A percentile compares a stretch with the other conserved stretches of the same genome.
Evolutionary conservation across 2,329 filamentous ascomycete species (phyloP).

Genomic region (Colletotrichum sp.): DNA sequence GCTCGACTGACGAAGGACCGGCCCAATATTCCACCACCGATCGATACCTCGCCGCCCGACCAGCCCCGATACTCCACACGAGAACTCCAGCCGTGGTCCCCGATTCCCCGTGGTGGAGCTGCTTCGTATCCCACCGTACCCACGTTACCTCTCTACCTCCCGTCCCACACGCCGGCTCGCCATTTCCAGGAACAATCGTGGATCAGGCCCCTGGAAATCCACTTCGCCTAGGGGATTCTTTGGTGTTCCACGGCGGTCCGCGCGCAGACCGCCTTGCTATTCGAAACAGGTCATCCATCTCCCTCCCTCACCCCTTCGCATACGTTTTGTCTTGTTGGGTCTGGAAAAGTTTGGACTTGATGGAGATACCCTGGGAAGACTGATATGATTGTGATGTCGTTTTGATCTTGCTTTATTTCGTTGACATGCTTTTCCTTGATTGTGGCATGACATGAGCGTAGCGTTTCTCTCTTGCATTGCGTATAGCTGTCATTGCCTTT

Average conservation of each 20-base stretch:
- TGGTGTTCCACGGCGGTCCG: neutral
- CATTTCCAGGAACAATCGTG: neutral
- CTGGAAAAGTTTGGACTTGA: neutral
- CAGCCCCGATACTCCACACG: neutral
- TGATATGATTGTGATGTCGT: neutral
- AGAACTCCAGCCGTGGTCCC: neutral
- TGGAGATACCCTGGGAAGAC: neutral
- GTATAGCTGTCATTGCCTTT: neutral
- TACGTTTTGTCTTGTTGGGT: neutral
- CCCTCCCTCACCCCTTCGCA: neutral
- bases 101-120: neutral
- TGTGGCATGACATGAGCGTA: neutral
- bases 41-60: neutral
- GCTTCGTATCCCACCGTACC: neutral
- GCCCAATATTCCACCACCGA: neutral
- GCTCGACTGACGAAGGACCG: neutral
- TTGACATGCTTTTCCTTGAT: neutral
- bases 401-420: neutral
- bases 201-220: neutral
- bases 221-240: neutral
- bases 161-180: neutral
- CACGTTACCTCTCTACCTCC: neutral
- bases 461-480: neutral
- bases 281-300: neutral
- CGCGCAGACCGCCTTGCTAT: neutral